Evolutionary conservation across 2,329 filamentous ascomycete genomes (phyloP), one percentile per base, ranked within the genome.

Genomic region (Aspergillus tanneri): DNA sequence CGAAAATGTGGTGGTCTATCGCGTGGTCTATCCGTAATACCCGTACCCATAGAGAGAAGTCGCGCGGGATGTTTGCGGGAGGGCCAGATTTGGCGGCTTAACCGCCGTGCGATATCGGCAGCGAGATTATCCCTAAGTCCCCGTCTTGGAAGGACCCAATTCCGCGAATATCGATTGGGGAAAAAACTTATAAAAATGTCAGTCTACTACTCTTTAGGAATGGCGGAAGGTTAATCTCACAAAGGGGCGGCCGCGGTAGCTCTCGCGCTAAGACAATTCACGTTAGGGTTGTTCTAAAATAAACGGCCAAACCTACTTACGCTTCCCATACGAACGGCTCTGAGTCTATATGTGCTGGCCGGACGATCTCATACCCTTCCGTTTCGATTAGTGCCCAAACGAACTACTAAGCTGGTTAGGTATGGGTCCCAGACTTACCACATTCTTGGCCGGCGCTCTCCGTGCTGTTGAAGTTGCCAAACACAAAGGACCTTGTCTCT

Each of bases 381-480:
- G 34, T 18, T n/a, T n/a, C n/a, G n/a, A n/a, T n/a, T n/a, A n/a
- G n/a, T n/a, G n/a, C n/a, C n/a, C n/a, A n/a, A n/a, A n/a, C n/a
- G n/a, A n/a, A n/a, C n/a, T n/a, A n/a, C n/a, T n/a, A n/a, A n/a
- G n/a, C n/a, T n/a, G n/a, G n/a, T n/a, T n/a, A n/a, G n/a, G n/a
- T n/a, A n/a, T n/a, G n/a, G n/a, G n/a, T n/a, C n/a, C n/a, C n/a
- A n/a, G 32, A 47, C 54, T 43, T 47, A 36, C 54, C 39, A 2
- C 14, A 14, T 28, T 53, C 36, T 2, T 22, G 22, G 6, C 24
- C 9, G 14, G 11, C 14, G 3, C 41, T 9, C 16, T 50, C 19
- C 4, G 46, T 22, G 5, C 24, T 8, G 35, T 59, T 57, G n/a
- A 59, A 59, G 19, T 59, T 59, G 0, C 49, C 51, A 16, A 57